Evolutionary conservation across 148 eudicot genomes (phyloP).

Genomic region (Drosera capensis): DNA sequence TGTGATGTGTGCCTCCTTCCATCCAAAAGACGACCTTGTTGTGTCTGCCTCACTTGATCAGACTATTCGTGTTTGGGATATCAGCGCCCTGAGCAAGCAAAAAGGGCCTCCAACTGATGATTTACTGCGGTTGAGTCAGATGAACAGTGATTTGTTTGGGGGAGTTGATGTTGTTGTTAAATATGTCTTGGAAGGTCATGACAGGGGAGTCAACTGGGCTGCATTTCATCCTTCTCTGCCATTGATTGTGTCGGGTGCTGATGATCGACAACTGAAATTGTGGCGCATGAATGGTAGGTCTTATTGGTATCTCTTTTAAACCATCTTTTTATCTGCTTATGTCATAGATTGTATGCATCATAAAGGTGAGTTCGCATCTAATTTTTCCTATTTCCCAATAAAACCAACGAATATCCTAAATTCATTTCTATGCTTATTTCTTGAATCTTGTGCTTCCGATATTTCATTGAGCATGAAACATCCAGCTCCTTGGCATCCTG

Average conservation of each 20-base stretch:
- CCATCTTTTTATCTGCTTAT: neutral
- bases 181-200: constrained; percentile 91
- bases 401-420: too few species aligned
- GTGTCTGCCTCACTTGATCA: constrained; percentile 94
- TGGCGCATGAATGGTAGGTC: constrained; percentile 90
- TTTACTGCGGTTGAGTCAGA: constrained; percentile 55
- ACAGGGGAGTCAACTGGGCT: constrained; percentile 96
- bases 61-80: constrained; percentile 96
- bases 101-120: constrained; percentile 75
- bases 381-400: too few species aligned
- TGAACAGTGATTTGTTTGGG: constrained; percentile 78
- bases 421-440: too few species aligned
- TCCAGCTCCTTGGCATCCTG: too few species aligned
- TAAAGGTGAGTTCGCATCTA: neutral
- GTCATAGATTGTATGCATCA: neutral
- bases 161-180: constrained; percentile 90
- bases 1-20: constrained; percentile 93
- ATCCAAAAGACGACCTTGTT: constrained; percentile 83
- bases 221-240: constrained; percentile 87
- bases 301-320: neutral
- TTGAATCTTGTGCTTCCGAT: too few species aligned
- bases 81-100: constrained; percentile 66
- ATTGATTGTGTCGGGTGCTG: constrained; percentile 84
- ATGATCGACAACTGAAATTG: constrained; percentile 89
- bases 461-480: too few species aligned